Conservation (phyloP, 257 asterid genomes). For the Lithospermum erythrorhizon region DNA sequence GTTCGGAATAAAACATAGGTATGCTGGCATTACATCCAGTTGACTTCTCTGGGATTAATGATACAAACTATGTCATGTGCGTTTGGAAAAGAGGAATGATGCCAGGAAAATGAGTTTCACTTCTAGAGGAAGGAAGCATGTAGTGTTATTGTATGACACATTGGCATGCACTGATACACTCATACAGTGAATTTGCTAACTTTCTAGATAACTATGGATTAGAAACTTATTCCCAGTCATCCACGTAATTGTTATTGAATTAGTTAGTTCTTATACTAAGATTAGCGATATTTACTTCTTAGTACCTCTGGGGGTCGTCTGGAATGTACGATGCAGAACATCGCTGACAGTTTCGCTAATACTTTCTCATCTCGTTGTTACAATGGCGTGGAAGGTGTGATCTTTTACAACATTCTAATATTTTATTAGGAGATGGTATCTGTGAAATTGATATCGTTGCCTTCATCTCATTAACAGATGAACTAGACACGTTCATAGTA, state of each 20-base stretch:
- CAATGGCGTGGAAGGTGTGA: conserved; percentile 57
- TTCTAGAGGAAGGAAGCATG: background rate
- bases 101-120: background rate
- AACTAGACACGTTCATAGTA: conserved; percentile 80
- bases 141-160: background rate
- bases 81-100: background rate
- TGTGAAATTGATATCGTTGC: conserved; percentile 10
- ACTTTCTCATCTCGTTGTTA: conserved; percentile 54
- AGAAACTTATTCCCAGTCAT: background rate
- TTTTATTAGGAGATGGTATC: background rate
- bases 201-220: background rate
- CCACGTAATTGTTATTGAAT: conserved; percentile 2
- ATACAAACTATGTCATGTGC: background rate
- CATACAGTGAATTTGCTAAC: background rate
- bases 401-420: background rate
- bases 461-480: conserved; percentile 38
- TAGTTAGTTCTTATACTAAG: conserved; percentile 5
- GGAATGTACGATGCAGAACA: conserved; percentile 98
- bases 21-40: conserved; percentile 13
- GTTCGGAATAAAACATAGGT: conserved; percentile 81
- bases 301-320: conserved; percentile 94
- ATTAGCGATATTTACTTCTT: conserved; percentile 14
- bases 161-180: background rate
- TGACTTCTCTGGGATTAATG: background rate
- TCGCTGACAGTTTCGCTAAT: conserved; percentile 74